A percentile compares a stretch with the other conserved stretches of the same genome.
These are phyloP conservation scores for Aspergillus heteromorphus DNA, from an alignment of 495 filamentous ascomycete species.

Conservation along the genomic window DNA sequence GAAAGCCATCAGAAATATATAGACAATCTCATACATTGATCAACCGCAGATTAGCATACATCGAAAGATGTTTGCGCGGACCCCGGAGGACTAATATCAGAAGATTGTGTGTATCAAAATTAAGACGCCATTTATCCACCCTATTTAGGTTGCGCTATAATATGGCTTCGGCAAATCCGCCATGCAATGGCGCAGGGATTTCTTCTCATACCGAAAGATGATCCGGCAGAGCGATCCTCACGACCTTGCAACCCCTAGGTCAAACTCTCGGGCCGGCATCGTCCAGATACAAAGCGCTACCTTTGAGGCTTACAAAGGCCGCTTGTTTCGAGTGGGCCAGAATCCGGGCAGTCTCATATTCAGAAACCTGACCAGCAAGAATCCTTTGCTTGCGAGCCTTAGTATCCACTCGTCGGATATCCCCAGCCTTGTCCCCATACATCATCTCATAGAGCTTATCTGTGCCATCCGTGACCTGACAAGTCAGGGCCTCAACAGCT, in stretches of 20 bases:
- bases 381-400: constrained; percentile 27
- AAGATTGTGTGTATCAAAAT: not conserved
- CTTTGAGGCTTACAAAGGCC: constrained; percentile 29
- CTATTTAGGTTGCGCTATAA: too few relatives aligned
- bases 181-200: not conserved
- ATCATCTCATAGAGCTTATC: constrained; percentile 44
- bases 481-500: constrained; percentile 41
- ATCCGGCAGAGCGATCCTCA: not conserved
- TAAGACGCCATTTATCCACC: too few relatives aligned
- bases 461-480: constrained; percentile 45
- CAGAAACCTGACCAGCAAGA: constrained; percentile 17
- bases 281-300: constrained; percentile 39
- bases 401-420: constrained; percentile 32
- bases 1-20: not conserved
- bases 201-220: not conserved
- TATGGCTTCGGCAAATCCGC: not conserved
- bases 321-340: constrained; percentile 28
- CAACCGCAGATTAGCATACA: not conserved
- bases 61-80: not conserved
- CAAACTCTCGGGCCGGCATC: constrained; percentile 26
- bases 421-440: constrained; percentile 38
- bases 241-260: not conserved
- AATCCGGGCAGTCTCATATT: constrained; percentile 27
- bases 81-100: not conserved
- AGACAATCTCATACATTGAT: not conserved